These are phyloP conservation scores for Auricularia heimuer DNA, from an alignment of 768 basidiomycete species.

Conservation along the genomic window DNA sequence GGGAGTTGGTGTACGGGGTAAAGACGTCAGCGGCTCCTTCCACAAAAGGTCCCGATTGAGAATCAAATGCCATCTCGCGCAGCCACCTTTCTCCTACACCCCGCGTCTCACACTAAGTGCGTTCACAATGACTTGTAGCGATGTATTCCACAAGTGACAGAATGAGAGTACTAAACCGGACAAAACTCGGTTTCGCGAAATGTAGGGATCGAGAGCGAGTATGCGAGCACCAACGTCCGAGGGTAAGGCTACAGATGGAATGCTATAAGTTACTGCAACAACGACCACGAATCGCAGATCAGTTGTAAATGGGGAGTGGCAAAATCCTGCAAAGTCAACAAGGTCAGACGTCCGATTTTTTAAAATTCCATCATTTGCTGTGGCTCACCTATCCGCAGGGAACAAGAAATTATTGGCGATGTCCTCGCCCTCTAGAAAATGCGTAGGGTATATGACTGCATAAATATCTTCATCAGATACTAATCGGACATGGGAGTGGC, in stretches of 20 bases:
- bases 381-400: conserved; percentile 64
- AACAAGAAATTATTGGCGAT: conserved; percentile 88
- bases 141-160: no score
- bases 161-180: no score
- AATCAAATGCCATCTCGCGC: no score
- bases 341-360: no score
- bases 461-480: conserved; percentile 3
- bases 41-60: no score
- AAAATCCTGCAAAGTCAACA: conserved; percentile 35
- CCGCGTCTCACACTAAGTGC: no score
- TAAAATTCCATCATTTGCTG: no score
- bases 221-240: not conserved
- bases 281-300: not conserved
- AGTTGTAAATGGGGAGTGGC: conserved; percentile 69
- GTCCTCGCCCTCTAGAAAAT: conserved; percentile 91
- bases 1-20: not conserved
- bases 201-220: not conserved
- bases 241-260: no score
- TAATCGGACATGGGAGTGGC: not conserved
- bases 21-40: not conserved
- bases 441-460: conserved; percentile 71
- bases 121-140: no score
- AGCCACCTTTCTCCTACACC: no score
- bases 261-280: no score
- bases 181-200: no score